phyloP scores from a whole-genome alignment of 2,329 filamentous ascomycete genomes.

The Claviceps africana region DNA sequence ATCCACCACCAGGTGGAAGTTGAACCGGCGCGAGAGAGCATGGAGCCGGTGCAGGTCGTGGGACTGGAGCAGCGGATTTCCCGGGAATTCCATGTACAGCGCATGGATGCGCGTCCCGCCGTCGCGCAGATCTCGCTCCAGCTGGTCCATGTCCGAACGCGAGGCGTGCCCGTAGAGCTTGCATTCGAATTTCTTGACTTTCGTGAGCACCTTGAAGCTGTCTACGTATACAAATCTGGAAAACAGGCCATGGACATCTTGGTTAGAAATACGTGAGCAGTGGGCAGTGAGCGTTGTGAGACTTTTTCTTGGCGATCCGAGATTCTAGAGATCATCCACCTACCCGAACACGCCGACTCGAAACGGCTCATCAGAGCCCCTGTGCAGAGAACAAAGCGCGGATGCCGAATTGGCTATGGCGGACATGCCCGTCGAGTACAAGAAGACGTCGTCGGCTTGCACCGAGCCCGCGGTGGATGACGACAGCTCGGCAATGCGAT shows the following conservation, averaged over 20 bases:
- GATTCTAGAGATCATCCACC: background rate
- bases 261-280: background rate
- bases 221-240: slow-evolving; percentile 17
- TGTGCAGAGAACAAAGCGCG: slow-evolving; percentile 3
- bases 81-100: slow-evolving; percentile 31
- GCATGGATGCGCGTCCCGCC: slow-evolving; percentile 26
- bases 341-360: slow-evolving; percentile 17
- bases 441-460: slow-evolving; percentile 26
- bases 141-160: slow-evolving; percentile 23
- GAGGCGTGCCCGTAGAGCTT: slow-evolving; percentile 31
- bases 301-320: background rate
- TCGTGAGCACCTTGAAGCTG: slow-evolving; percentile 16
- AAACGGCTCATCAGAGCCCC: background rate
- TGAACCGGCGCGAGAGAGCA: slow-evolving; percentile 19
- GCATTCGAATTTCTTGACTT: slow-evolving; percentile 15
- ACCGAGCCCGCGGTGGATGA: slow-evolving; percentile 8
- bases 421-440: slow-evolving; percentile 39
- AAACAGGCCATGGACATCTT: background rate
- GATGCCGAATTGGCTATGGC: slow-evolving; percentile 22
- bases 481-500: slow-evolving; percentile 10
- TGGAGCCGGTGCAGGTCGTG: slow-evolving; percentile 16
- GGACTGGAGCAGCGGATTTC: slow-evolving; percentile 18
- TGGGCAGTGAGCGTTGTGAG: background rate
- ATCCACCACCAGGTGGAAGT: slow-evolving; percentile 28
- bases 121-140: slow-evolving; percentile 22